Evolutionary conservation across 2,329 filamentous ascomycete genomes (phyloP), one percentile per base, ranked within the genome.

Genomic region (Alternaria gansuensis): DNA sequence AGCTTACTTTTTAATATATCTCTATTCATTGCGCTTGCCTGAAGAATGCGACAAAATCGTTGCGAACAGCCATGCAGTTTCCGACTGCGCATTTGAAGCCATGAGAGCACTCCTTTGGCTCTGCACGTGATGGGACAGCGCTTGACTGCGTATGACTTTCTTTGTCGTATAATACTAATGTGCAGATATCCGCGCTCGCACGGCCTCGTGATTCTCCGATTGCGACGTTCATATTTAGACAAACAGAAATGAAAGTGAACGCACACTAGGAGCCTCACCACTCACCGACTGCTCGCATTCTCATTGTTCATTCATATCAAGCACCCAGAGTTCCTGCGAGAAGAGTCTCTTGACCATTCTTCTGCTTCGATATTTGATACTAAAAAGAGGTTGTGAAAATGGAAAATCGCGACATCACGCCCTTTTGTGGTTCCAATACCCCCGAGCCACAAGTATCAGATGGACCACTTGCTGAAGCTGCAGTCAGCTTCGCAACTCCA

Each of bases 351-450:
- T 1, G 21, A 24, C 9, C 24, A 41, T 10, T 41, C 44, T 34
- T 14, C 3, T 24, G 11, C 3, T 21, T 14, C 21, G 21, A 24
- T 40, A 24, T 11, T 40, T 10, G 14, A 1, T 40, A 40, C 17
- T 2, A 24, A 40, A 41, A 23, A 21, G 13, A 13, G 11, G 8
- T 21, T 17, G 24, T 17, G 36, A 31, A 23, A 39, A 64, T 62
- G 52, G 29, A 46, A 14, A 28, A 2, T 24, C 52, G 28, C 48
- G 17, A 50, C 8, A 64, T 45, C 6, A 49, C 52, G 21, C 59
- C 59, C 11, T 51, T 49, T 44, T 54, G 52, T 13, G 52, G 37
- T 10, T 24, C 50, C 13, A 46, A 23, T 24, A 64, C 50, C 3
- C 61, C 61, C 5, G 29, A 48, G 10, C 5, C 34, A 14, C 14